Evolutionary conservation across 164 flowering plant genomes (phyloP), one percentile per base, ranked within the genome.

Genomic region (Stephania yunnanensis): DNA sequence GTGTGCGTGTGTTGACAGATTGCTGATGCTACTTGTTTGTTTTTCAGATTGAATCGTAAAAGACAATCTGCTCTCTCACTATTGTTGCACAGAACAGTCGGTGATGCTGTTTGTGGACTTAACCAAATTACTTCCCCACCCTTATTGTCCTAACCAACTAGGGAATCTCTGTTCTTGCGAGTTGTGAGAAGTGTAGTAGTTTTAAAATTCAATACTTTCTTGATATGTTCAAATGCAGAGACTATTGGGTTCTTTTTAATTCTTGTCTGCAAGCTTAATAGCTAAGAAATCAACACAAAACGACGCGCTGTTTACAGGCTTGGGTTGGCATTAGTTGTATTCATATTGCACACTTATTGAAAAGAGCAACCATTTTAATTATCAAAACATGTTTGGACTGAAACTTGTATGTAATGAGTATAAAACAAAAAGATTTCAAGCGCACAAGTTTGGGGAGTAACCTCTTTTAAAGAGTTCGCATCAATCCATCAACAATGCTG

Each of bases 1-100:
- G 64, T 7, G 74, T 42, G 74, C 10, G 68, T 72, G 66, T 72
- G 74, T 20, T 36, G 68, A 72, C 74, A 72, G 45, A 52, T 29
- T 52, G 46, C 31, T 72, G 74, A 72, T 72, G 74, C 55, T 58
- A 13, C n/a, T 29, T 50, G 64, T 72, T 53, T 73, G 68, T 36
- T 46, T 58, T 73, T 72, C 30, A 58, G 46, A 73, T 73, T 64
- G 48, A 73, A 63, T 61, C 72, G 7, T 36, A 53, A 58, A 73
- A 44, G 48, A 73, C 46, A 72, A 42, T 42, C 46, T 55, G 74
- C 19, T 30, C 69, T 25, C 69, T 30, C 42, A 10, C 69, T 22
- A 2, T 22, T 66, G 3, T 25, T 25, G 69, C 25, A n/a, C n/a
- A 61, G 22, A 20, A 61, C 22, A 61, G 66, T 61, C 5, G 25